Evolutionary conservation across 176 grass and related monocot species (phyloP), one percentile per base, ranked within the genome.

Genomic region (Oryza coarctata): DNA sequence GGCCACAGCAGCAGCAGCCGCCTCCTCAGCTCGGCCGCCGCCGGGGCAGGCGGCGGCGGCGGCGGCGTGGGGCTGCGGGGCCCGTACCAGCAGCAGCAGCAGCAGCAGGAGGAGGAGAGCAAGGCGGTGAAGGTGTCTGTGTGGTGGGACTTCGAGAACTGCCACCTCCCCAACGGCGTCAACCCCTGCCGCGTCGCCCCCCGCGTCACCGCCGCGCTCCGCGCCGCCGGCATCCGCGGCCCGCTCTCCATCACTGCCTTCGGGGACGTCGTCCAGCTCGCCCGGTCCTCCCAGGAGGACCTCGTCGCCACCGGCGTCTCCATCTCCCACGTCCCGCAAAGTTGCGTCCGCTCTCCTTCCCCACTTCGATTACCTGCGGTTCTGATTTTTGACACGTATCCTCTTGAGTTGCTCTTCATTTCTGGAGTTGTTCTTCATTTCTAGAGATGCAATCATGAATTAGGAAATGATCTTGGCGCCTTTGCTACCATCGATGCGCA

Each of bases 111-210:
- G 22, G 92, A 87, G 73, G 83, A 87, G 57, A 78, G 77, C 89
- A 88, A 60, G 82, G 73, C 52, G 35, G 87, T 99, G 45, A 88
- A 86, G 80, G 93, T 99, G 28, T 87, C 93, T 1, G 96, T 99
- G 72, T 95, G 85, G 89, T 99, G 93, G 96, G 96, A 99, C 91
- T 99, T 95, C 85, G 96, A 95, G 93, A 95, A 99, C 85, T 95
- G 93, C 86, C 0, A 55, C 33, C 62, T 99, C 61, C 96, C 96
- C 35, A 44, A 41, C 28, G 83, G 77, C 35, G 83, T 94, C 63
- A 92, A 95, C 80, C 85, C 86, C 28, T 73, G 70, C 83, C 88
- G 84, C 73, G 47, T 99, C 52, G 91, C 83, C 9, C 70, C 76
- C 18, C 82, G 89, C 79, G 85, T 99, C 39, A 28, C 84, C 44